A percentile compares a stretch with the other conserved stretches of the same genome.
Evolutionary conservation across 768 basidiomycete genomes (phyloP).

Genomic region (Boletus sp.): DNA sequence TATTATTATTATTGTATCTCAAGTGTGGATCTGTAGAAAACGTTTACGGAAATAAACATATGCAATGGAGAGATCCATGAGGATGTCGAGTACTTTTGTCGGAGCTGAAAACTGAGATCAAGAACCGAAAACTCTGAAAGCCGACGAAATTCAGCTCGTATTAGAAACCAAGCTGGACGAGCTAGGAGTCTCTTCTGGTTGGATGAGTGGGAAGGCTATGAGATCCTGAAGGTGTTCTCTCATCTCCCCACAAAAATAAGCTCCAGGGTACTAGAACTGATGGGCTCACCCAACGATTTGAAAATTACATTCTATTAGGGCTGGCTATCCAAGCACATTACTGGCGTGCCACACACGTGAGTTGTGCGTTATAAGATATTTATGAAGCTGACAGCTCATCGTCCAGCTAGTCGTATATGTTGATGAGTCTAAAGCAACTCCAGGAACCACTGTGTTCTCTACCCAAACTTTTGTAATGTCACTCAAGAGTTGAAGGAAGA

Average conservation of each 20-base stretch:
- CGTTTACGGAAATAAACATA: constrained; percentile 56
- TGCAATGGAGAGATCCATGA: constrained; percentile 34
- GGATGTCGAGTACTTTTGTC: constrained; percentile 37
- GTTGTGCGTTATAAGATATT: background rate
- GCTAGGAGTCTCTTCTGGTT: constrained; percentile 53
- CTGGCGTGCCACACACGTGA: constrained; percentile 29
- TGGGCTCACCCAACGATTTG: background rate
- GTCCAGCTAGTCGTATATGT: background rate
- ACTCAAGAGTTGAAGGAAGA: constrained; percentile 29
- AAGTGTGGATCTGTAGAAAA: constrained; percentile 38
- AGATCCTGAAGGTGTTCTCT: constrained; percentile 28
- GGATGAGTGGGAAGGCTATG: constrained; percentile 38
- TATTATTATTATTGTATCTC: background rate
- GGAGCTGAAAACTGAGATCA: constrained; percentile 19
- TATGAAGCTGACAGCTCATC: constrained; percentile 6
- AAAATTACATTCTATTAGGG: constrained; percentile 16
- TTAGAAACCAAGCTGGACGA: constrained; percentile 39
- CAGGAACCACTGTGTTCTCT: constrained; percentile 38
- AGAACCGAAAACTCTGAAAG: constrained; percentile 21
- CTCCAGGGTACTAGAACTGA: background rate
- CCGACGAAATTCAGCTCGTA: constrained; percentile 40
- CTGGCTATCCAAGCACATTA: constrained; percentile 37
- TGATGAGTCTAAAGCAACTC: background rate
- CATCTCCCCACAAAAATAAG: constrained; percentile 26
- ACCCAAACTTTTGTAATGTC: constrained; percentile 28